phyloP scores from a whole-genome alignment of 495 filamentous ascomycete species.

The Neurospora sp. region DNA sequence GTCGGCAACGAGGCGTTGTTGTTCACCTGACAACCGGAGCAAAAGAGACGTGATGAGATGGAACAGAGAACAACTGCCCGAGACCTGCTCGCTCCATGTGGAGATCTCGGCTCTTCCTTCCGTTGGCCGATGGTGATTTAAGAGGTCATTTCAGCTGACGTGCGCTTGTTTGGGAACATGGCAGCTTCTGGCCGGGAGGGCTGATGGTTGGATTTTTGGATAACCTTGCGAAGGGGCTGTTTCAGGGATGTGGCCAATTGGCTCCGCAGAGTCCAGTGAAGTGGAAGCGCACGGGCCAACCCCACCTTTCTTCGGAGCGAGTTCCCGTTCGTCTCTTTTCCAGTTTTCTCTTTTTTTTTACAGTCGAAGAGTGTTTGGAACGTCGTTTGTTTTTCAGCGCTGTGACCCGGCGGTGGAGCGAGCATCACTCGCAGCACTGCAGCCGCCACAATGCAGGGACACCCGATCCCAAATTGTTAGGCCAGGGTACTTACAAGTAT shows the following conservation, averaged over 20 bases:
- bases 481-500: background rate
- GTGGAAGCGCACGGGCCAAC: background rate
- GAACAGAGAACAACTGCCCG: background rate
- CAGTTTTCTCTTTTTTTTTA: background rate
- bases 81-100: background rate
- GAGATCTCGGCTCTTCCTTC: background rate
- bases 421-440: background rate
- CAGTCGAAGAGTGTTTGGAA: background rate
- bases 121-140: background rate
- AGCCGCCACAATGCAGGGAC: background rate
- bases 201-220: background rate
- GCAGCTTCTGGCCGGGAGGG: background rate
- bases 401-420: background rate
- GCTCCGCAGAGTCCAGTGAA: background rate
- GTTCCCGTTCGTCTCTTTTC: background rate
- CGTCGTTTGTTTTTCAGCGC: background rate
- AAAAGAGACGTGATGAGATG: background rate
- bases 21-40: background rate
- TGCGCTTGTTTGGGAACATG: background rate
- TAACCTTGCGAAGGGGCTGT: background rate
- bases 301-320: background rate
- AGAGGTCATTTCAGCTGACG: background rate
- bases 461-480: background rate
- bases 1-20: background rate
- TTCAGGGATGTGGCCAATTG: background rate